phyloP scores from a whole-genome alignment of 2,329 filamentous ascomycete species.

The Aspergillus aculeatinus region DNA sequence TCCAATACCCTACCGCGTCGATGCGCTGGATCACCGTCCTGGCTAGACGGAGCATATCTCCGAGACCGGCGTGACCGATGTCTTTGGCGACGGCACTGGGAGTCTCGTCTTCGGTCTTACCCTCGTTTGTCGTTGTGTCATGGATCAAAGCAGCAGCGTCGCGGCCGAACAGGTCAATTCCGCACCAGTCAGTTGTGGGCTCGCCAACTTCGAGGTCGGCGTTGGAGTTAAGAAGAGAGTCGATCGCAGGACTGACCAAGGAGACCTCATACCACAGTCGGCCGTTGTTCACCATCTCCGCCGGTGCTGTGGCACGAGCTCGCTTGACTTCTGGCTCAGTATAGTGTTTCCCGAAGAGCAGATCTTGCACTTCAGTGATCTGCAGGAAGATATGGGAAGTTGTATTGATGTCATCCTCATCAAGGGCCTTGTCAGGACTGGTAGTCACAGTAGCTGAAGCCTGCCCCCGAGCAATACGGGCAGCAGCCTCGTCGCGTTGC shows the following conservation, averaged over 20 bases:
- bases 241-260: slow-evolving; percentile 37
- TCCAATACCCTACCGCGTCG: slow-evolving; percentile 27
- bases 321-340: slow-evolving; percentile 27
- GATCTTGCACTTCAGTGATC: slow-evolving; percentile 41
- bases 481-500: slow-evolving; percentile 6
- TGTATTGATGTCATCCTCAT: slow-evolving; percentile 2
- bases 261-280: slow-evolving; percentile 43
- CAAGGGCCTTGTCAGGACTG: not conserved
- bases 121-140: not conserved
- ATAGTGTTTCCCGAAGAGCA: slow-evolving; percentile 26
- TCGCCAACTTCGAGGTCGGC: slow-evolving; percentile 35
- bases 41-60: slow-evolving; percentile 31
- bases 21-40: slow-evolving; percentile 38
- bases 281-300: slow-evolving; percentile 33
- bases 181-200: slow-evolving; percentile 31
- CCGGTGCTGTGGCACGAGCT: slow-evolving; percentile 24
- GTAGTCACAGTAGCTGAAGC: not conserved
- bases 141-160: slow-evolving; percentile 19
- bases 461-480: too few species aligned
- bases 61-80: slow-evolving; percentile 28
- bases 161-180: slow-evolving; percentile 30
- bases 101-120: not conserved
- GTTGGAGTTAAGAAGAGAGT: slow-evolving; percentile 35
- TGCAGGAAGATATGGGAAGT: slow-evolving; percentile 32
- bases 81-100: slow-evolving; percentile 21